Conservation (phyloP, 345 rosid species). For the Aquilaria malaccensis region DNA sequence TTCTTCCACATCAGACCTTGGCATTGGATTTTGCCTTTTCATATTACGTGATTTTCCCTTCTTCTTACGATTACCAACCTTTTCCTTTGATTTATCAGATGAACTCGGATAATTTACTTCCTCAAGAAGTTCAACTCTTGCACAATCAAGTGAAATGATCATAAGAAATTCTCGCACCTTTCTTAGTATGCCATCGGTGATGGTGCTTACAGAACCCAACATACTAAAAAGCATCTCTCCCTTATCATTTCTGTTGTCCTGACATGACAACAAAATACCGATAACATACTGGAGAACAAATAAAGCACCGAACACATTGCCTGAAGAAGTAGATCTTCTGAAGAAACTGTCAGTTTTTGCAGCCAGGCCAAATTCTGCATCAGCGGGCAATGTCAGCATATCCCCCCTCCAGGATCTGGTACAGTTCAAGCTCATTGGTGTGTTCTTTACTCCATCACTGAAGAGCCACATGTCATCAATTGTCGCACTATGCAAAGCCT, state of each 20-base stretch:
- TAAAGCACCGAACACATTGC: slow-evolving; percentile 37
- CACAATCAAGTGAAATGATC: slow-evolving; percentile 64
- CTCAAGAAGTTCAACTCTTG: slow-evolving; percentile 73
- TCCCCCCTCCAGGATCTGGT: slow-evolving; percentile 21
- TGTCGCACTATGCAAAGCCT: slow-evolving; percentile 34
- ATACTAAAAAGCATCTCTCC: slow-evolving; percentile 61
- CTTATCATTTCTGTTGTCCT: slow-evolving; percentile 26
- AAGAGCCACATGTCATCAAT: slow-evolving; percentile 48
- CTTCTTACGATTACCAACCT: slow-evolving; percentile 40
- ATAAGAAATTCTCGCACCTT: slow-evolving; percentile 68
- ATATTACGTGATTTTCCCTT: slow-evolving; percentile 42
- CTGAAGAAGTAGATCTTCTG: slow-evolving; percentile 25
- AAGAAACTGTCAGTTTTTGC: slow-evolving; percentile 18
- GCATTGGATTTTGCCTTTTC: slow-evolving; percentile 37
- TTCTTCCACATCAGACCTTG: slow-evolving; percentile 21
- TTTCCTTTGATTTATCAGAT: slow-evolving; percentile 51
- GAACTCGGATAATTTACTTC: slow-evolving; percentile 40
- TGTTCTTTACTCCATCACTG: slow-evolving; percentile 28
- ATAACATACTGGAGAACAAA: slow-evolving; percentile 53
- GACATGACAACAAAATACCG: slow-evolving; percentile 31
- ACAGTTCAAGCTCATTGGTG: slow-evolving; percentile 25
- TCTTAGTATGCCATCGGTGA: slow-evolving; percentile 62
- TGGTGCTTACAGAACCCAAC: slow-evolving; percentile 48
- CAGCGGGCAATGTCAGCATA: slow-evolving; percentile 12
- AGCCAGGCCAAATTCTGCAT: slow-evolving; percentile 31